Base-by-base conservation (phyloP, 2,329 filamentous ascomycete genomes). In the Xylariales sp. region DNA sequence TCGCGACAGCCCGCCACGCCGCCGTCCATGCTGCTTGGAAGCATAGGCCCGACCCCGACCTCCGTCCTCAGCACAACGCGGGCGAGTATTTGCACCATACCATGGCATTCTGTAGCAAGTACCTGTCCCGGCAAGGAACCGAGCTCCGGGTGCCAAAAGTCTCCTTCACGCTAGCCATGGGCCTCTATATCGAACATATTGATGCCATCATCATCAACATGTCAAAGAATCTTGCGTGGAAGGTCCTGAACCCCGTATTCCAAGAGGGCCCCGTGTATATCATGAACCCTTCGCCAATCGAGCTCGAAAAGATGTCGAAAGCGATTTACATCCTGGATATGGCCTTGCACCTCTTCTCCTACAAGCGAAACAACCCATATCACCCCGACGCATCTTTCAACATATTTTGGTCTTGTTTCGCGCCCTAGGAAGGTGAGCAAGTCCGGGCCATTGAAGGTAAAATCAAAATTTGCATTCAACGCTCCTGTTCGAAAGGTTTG, bases 241-340 rank as follows among this genome's bases (percentile, higher is more conserved):
- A 23, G 23, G 23, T 23, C 23, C 23, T 23, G 23, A 23, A 23
- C 28, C 3, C 9, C 3, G 46, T 14, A 23, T 4, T 49, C 9
- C 18, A 30, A 28, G 9, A 49, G 36, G 36, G 36, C 36, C 36
- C 36, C 5, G 8, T 39, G 5, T 23, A 23, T 23, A 23, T 23
- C 23, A 23, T 23, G 23, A 23, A 23, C 23, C 23, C 23, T 23
- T 23, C 46, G 5, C 10, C 3, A 12, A 14, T 28, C 3, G 46
- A 49, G 9, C n/a, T 30, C 10, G 9, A 6, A 12, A 49, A 30
- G 23, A 10, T 49, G 28, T 23, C 46, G 18, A 49, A 12, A 49
- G 46, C 18, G 10, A 30, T 49, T 28, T 49, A 49, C 23, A 49
- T 49, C 46, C 23, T 49, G 18, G 46, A 49, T 28, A 49, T 49